Evolutionary conservation across 306 rosid species (phyloP), one percentile per base, ranked within the genome.

Genomic region (Gillenia trifoliata): DNA sequence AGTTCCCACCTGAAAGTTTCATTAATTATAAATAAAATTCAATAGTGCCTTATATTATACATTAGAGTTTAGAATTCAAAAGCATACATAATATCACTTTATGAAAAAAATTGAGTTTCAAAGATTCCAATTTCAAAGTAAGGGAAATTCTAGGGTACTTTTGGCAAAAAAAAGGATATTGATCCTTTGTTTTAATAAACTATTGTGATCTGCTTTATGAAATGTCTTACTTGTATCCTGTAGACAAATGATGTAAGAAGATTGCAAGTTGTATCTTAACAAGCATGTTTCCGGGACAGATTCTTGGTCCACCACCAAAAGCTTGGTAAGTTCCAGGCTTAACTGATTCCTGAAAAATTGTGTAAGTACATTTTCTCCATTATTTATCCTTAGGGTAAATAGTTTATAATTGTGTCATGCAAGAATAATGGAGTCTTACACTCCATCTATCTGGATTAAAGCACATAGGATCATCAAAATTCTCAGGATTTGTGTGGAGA

Each of bases 231-330:
- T 68, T 74, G 75, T 78, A 88, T 71, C 82, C 76, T 0, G 70
- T 36, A 43, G 85, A 77, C 50, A 88, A 75, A 81, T 81, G 86
- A 72, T 79, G 89, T 10, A 88, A 82, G 6, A 83, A 33, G 36
- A 83, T 47, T 23, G 83, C 62, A 11, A 83, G 75, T 72, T 83
- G 85, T n/a, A 66, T 17, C 56, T 77, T 87, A 1, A 77, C 86
- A 59, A 81, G 83, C 80, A 47, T 83, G 76, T 83, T 87, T 30
- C 87, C 85, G 0, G 83, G 72, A 61, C 89, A 88, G 8, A 79
- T 49, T 81, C 86, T 88, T 45, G 43, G 29, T 45, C 87, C 82
- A 2, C 68, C 62, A 0, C 85, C 87, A 52, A 88, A 85, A 8
- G 55, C 83, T 79, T 55, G 80, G 82, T 22, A 72, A 3, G 86